Base-by-base conservation (phyloP, 1,284 basidiomycete species). In the Ganoderma meredithae region DNA sequence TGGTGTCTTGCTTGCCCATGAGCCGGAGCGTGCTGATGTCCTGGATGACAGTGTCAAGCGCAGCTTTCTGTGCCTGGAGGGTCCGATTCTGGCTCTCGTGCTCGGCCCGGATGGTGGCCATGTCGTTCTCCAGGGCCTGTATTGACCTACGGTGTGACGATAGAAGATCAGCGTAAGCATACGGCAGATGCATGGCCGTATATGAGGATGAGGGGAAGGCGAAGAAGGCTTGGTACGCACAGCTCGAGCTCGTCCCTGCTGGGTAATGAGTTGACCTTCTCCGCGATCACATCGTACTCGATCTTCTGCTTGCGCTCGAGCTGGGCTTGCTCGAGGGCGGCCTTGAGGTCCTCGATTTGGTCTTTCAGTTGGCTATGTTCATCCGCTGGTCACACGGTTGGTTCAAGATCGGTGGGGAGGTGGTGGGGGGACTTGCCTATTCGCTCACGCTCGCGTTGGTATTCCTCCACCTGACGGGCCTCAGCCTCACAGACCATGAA, bases 401-500 rank as follows among this genome's bases (percentile, higher is more conserved):
- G 31, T 68, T 72, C 40, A 64, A 64, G 52, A 68, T 70, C 52
- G 59, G 62, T 63, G 43, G 60, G 15, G 40, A 49, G 47, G n/a
- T 22, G 22, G 56, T 41, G 47, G 56, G 59, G 55, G 39, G 7
- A 82, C 87, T 59, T 76, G 92, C 93, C 90, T 76, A 94, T 92
- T 72, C 86, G 81, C 71, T 86, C 84, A 62, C 86, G 86, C 75
- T 94, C 92, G 52, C 84, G 82, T 73, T 92, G 85, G 76, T 95
- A 95, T 77, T 93, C 90, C 73, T 92, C 89, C 1, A 93, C 92
- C 78, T 95, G 92, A 73, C 93, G 83, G 61, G 86, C 86, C 80
- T 95, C 93, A 8, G 92, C 93, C 75, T 93, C 90, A 75, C 92
- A 94, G 60, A 93, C 89, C 88, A 94, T 90, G 41, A 85, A 82